A percentile compares a stretch with the other conserved stretches of the same genome.
Evolutionary conservation across 306 rosid species (phyloP).

Genomic region (Erythrophleum fordii): DNA sequence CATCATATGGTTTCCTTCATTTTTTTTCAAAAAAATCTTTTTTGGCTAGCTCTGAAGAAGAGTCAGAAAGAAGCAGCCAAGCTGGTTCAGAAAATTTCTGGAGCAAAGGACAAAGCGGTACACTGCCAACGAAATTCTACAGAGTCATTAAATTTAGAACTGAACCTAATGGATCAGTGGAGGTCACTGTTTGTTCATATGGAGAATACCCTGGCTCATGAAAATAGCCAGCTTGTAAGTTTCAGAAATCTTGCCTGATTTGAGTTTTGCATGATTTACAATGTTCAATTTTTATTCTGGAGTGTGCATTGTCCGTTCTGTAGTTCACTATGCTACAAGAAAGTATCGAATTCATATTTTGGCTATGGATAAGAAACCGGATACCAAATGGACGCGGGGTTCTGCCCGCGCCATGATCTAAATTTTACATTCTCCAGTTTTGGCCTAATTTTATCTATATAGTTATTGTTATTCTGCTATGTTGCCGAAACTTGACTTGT

Average conservation of each 20-base stretch:
- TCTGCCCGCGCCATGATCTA: neutral
- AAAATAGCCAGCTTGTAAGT: conserved; percentile 80
- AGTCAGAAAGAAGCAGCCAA: conserved; percentile 78
- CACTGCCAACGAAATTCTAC: conserved; percentile 41
- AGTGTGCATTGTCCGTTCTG: neutral
- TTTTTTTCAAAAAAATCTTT: neutral
- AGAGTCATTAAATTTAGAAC: conserved; percentile 58
- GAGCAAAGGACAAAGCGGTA: conserved; percentile 45
- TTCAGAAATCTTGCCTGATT: conserved; percentile 25
- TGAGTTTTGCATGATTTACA: neutral
- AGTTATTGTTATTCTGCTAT: conserved; percentile 6
- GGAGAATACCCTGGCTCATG: conserved; percentile 68
- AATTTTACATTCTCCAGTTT: neutral
- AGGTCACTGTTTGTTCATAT: conserved; percentile 76
- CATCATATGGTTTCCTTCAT: neutral
- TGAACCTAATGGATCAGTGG: conserved; percentile 78
- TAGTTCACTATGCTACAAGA: conserved; percentile 11
- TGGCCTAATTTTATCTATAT: conserved; percentile 3
- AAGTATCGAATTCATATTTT: neutral
- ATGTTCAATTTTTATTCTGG: conserved; percentile 7
- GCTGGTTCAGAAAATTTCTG: conserved; percentile 66
- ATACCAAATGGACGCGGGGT: neutral
- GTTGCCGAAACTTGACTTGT: neutral
- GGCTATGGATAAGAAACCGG: neutral
- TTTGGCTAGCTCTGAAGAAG: conserved; percentile 67